Conservation (phyloP, 2,329 filamentous ascomycete species). For the Aotearoamyces nothofagi region DNA sequence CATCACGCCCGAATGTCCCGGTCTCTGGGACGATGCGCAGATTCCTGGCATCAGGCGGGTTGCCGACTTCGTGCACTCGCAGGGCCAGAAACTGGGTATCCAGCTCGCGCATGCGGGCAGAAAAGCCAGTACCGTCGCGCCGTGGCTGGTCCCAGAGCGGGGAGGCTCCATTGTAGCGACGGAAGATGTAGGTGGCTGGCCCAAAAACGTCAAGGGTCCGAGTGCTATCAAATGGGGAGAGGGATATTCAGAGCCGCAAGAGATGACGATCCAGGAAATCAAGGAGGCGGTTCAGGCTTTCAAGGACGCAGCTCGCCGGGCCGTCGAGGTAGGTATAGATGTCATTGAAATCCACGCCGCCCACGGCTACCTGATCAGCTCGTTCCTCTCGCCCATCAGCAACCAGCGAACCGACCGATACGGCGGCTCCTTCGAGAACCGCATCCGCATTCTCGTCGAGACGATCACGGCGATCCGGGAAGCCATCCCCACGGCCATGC, state of each 20-base stretch:
- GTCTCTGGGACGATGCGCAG: slow-evolving; percentile 23
- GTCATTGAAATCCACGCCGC: slow-evolving; percentile 47
- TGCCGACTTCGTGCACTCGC: slow-evolving; percentile 28
- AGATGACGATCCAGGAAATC: slow-evolving; percentile 33
- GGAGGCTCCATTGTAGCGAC: slow-evolving; percentile 16
- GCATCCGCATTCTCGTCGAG: slow-evolving; percentile 43
- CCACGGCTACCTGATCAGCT: slow-evolving; percentile 51
- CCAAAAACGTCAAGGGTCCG: slow-evolving; percentile 29
- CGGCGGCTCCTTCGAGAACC: slow-evolving; percentile 50
- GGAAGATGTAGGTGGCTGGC: slow-evolving; percentile 23
- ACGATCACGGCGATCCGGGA: slow-evolving; percentile 33
- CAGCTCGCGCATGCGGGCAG: slow-evolving; percentile 53
- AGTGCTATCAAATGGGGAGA: slow-evolving; percentile 43
- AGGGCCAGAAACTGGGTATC: slow-evolving; percentile 50
- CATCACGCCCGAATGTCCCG: slow-evolving; percentile 17
- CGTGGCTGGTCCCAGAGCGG: slow-evolving; percentile 16
- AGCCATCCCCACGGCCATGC: slow-evolving; percentile 36
- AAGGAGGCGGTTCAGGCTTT: slow-evolving; percentile 21
- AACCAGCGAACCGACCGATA: slow-evolving; percentile 50
- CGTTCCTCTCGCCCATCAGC: slow-evolving; percentile 45
- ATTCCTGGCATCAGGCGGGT: slow-evolving; percentile 20
- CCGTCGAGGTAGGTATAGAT: slow-evolving; percentile 38
- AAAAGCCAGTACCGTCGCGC: slow-evolving; percentile 22
- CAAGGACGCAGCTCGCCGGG: slow-evolving; percentile 19
- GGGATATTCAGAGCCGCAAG: slow-evolving; percentile 37